phyloP scores from a whole-genome alignment of 1,284 basidiomycete species.

The Erythrobasidium hasegawianum region DNA sequence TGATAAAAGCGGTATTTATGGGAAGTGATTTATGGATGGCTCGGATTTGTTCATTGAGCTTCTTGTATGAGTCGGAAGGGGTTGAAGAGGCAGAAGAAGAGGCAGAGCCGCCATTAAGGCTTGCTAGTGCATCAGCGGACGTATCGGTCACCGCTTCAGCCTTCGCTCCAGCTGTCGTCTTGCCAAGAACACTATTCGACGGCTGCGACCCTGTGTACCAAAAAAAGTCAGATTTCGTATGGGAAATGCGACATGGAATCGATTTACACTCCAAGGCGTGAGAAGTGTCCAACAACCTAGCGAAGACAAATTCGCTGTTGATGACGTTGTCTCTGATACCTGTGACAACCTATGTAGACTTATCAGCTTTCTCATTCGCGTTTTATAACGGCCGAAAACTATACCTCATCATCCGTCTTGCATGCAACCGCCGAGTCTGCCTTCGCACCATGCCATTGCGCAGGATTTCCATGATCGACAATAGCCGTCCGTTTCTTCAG shows the following conservation, averaged over 20 bases:
- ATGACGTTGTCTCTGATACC: constrained; percentile 51
- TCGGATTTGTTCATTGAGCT: constrained; percentile 62
- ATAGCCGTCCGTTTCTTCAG: constrained; percentile 60
- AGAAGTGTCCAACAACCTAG: constrained; percentile 70
- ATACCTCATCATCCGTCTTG: constrained; percentile 64
- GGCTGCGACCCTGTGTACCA: constrained; percentile 43
- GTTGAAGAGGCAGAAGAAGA: background rate
- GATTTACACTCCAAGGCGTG: constrained; percentile 70
- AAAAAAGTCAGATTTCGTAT: too few relatives aligned
- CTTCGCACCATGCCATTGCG: constrained; percentile 73
- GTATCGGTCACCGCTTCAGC: background rate
- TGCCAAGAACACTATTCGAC: constrained; percentile 31
- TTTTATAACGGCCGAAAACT: constrained; percentile 15
- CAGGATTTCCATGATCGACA: constrained; percentile 77
- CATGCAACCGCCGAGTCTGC: constrained; percentile 70
- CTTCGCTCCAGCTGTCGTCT: constrained; percentile 2
- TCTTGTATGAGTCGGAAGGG: constrained; percentile 43
- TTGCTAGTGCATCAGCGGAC: background rate
- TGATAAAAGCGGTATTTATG: constrained; percentile 68
- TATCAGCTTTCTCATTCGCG: background rate
- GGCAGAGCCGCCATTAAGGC: background rate
- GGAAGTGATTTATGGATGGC: constrained; percentile 67
- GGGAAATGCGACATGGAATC: too few relatives aligned
- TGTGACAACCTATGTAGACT: constrained; percentile 60
- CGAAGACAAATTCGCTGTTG: constrained; percentile 74